phyloP scores from a whole-genome alignment of 1,284 basidiomycete species.

The Trichosporon inkin region DNA sequence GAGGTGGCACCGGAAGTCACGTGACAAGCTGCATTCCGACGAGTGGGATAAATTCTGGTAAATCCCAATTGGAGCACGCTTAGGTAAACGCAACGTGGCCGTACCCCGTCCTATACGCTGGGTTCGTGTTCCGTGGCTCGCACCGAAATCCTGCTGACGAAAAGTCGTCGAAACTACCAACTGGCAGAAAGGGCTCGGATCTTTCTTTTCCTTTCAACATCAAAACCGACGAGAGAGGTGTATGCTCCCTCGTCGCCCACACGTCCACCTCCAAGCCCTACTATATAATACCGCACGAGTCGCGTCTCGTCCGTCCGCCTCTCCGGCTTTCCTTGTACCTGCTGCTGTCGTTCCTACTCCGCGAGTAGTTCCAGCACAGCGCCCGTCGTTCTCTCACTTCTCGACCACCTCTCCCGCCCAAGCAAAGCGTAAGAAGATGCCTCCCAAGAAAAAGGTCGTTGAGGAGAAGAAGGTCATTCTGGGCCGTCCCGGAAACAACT shows the following conservation, averaged over 20 bases:
- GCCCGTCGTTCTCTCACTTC: background rate
- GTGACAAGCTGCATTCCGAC: too few relatives aligned
- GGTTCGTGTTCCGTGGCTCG: background rate
- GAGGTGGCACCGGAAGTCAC: too few relatives aligned
- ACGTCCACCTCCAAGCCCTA: background rate
- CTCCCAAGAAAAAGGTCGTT: slow-evolving; percentile 67
- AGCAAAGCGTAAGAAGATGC: slow-evolving; percentile 64
- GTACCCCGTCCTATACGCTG: too few relatives aligned
- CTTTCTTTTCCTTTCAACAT: background rate
- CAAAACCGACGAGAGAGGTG: slow-evolving; percentile 6
- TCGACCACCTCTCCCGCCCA: slow-evolving; percentile 12
- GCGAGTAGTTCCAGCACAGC: too few relatives aligned
- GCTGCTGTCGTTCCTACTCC: background rate
- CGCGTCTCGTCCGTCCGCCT: background rate
- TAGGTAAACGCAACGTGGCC: too few relatives aligned
- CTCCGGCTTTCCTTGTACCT: background rate
- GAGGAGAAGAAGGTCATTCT: slow-evolving; percentile 79
- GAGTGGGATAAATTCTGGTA: too few relatives aligned
- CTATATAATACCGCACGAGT: slow-evolving; percentile 9
- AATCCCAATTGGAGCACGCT: too few relatives aligned
- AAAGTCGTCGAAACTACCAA: background rate
- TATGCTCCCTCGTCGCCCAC: slow-evolving; percentile 6
- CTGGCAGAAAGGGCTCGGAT: background rate
- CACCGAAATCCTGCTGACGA: background rate
- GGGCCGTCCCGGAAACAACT: slow-evolving; percentile 84